Evolutionary conservation across 1,284 basidiomycete species (phyloP).

Genomic region (Ganoderma leucocontextum): DNA sequence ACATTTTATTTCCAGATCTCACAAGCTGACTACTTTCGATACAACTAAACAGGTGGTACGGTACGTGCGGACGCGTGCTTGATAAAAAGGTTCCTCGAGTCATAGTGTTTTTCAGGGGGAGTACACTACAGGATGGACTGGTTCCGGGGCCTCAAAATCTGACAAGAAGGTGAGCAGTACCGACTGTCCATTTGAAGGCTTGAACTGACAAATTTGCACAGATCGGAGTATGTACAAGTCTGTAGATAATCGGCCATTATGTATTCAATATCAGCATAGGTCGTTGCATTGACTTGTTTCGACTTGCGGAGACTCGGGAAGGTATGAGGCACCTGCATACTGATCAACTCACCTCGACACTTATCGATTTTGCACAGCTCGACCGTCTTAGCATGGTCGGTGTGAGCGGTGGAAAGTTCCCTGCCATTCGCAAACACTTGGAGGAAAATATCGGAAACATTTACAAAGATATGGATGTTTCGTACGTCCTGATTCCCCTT

Average conservation of each 20-base stretch:
- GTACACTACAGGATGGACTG: constrained; percentile 95
- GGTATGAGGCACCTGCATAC: constrained; percentile 50
- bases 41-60: constrained; percentile 32
- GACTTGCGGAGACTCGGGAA: constrained; percentile 89
- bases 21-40: constrained; percentile 22
- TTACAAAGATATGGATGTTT: constrained; percentile 87
- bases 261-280: constrained; percentile 52
- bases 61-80: constrained; percentile 23
- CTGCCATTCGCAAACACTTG: constrained; percentile 84
- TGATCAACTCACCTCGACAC: background rate
- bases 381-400: constrained; percentile 84
- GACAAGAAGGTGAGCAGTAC: constrained; percentile 82
- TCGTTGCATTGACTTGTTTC: constrained; percentile 90
- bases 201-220: constrained; percentile 36
- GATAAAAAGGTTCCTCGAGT: background rate
- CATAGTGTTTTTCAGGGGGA: constrained; percentile 62
- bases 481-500: constrained; percentile 52
- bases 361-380: constrained; percentile 51
- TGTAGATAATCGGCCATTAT: background rate
- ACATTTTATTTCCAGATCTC: background rate
- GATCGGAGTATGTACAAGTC: constrained; percentile 68
- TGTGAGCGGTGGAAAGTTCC: constrained; percentile 86
- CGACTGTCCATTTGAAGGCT: background rate
- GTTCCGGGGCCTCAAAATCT: constrained; percentile 88
- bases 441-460: constrained; percentile 83